Evolutionary conservation across 176 grass and related monocot genomes (phyloP), one percentile per base, ranked within the genome.

Genomic region (Triticum dicoccoides): DNA sequence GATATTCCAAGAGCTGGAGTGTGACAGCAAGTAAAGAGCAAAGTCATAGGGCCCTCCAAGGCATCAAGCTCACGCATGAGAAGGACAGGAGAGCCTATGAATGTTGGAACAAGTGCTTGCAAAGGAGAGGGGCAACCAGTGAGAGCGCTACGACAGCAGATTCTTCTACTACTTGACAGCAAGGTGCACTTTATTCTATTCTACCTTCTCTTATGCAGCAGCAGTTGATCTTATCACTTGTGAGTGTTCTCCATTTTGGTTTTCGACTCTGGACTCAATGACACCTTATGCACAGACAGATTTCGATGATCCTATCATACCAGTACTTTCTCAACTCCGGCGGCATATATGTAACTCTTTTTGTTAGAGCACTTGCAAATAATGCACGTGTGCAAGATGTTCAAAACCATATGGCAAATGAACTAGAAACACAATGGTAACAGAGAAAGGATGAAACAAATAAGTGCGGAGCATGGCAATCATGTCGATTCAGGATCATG

Each of bases 1-100:
- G 61, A 76, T 87, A 80, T 84, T 91, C 81, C 68, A 84, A 32
- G 62, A 84, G 49, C 61, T 80, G 47, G 81, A 80, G 81, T 17
- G 81, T 84, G 89, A 91, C 81, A 11, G 61, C 47, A 91, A 67
- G 75, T 84, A 83, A 90, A 83, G 80, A 33, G 41, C 70, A 71
- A 71, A 83, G 25, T 24, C 66, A 66, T 65, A 80, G 73, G 73
- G 42, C 51, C 65, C 73, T 87, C 70, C 79, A 67, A 65, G 18
- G 67, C 84, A 76, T 15, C 52, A n/a, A 37, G 82, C 83, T 76
- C 72, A 61, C 78, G 66, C 65, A 74, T 87, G 81, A 91, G 20
- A 76, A 41, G 37, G 85, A 84, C 81, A 84, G 47, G 76, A 69
- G 49, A 54, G 35, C 85, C 85, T 87, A 84, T 87, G 81, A 69